Evolutionary conservation across 306 rosid species (phyloP), one percentile per base, ranked within the genome.

Genomic region (Cicer judaicum): DNA sequence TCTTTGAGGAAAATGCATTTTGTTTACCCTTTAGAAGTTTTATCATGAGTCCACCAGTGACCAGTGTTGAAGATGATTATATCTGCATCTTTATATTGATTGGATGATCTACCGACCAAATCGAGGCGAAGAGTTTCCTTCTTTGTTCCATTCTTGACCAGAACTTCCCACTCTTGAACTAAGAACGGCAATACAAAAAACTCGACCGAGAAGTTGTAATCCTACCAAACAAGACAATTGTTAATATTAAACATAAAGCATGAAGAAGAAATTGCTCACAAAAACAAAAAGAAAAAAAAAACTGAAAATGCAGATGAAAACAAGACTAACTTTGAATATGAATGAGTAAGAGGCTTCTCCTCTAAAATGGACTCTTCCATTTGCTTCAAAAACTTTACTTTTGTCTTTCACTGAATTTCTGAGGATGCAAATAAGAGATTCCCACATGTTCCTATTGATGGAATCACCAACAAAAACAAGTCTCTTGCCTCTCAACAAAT

Each of bases 41-140:
- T 93, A 0, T 89, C 97, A 78, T 93, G 98, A 74, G 98, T 93
- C 98, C 98, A 93, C 98, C 98, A 93, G 74, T 93, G 98, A 8
- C 97, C 97, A 11, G 98, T 93, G 87, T 93, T 93, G 81, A 93
- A 93, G 81, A 93, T 68, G 52, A 93, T 82, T 10, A 93, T 68
- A 84, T 93, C 97, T 1, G 96, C 98, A 60, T 79, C 76, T 84
- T 91, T 89, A 40, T 91, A 93, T 36, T 85, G 88, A 74, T 78
- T 60, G 0, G 97, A 83, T 19, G 98, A 84, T 70, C 73, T 83
- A 70, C 96, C 96, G 14, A 93, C 92, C 48, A 91, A 82, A 84
- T 93, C 98, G 1, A 93, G 93, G 48, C 96, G 98, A 47, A 93
- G 91, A 3, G 97, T 91, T 88, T 93, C 90, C 84, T 88, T 91